Base-by-base conservation (phyloP, 805 yeast genomes). In the Saturnispora serradocipensis region DNA sequence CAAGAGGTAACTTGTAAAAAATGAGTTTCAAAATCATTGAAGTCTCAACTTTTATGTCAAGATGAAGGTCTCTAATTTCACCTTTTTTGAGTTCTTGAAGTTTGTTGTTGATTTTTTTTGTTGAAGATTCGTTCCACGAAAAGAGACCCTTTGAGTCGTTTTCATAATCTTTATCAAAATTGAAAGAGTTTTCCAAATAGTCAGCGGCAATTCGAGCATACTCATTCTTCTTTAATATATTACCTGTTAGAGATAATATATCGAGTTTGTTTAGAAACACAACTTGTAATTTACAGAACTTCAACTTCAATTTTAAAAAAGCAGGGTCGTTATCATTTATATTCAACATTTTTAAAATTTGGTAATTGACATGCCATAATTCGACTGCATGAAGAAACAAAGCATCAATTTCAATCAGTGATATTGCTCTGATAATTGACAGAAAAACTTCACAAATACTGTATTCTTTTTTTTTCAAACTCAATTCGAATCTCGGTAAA, bases 1-100 rank as follows among this genome's bases (percentile, higher is more conserved):
- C 90, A 43, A 83, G 63, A 4, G 83, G 75, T 32, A 83, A 63
- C n/a, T 74, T 72, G 27, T 75, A 76, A 24, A 86, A 71, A 20
- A 82, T 71, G 22, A 74, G 62, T 2, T 84, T 74, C 50, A 86
- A 64, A 20, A 82, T 78, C 55, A 73, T 74, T 0, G 86, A 78
- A 43, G 84, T 73, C 60, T 84, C 90, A 7, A 63, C 63, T 39
- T 58, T 57, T 38, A 66, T 57, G 45, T 66, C 68, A 44, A 59
- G 57, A 48, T 63, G 64, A 11, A 66, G 48, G 36, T 66, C 70
- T 22, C 57, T 54, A 3, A 61, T 15, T 49, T 64, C 69, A 10
- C 58, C 53, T 18, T 57, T 60, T 22, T 56, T 54, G 27, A 59
- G 45, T 43, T 59, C 64, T 45, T 53, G 52, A 10, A 55, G 11